These are phyloP conservation scores for Groenewaldozyma sp. DNA, from an alignment of 1,139 yeast genomes.

Conservation along the genomic window DNA sequence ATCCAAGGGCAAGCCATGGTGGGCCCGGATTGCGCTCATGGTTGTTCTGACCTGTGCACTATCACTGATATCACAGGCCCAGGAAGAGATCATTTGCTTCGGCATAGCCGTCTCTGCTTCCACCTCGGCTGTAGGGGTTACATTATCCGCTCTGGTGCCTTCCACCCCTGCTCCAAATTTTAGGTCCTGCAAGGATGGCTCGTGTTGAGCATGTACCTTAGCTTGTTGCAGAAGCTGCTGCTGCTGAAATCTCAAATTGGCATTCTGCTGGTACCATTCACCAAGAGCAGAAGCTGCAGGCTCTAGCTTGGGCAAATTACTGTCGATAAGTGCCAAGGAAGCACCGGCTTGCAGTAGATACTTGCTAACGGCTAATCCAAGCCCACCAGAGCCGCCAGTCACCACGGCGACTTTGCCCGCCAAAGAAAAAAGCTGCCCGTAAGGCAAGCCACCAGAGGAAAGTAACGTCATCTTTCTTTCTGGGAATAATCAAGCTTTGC, in stretches of 20 bases:
- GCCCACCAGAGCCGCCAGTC: constrained; percentile 81
- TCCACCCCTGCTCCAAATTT: too few relatives aligned
- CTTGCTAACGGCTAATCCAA: constrained; percentile 46
- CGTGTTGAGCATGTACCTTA: too few relatives aligned
- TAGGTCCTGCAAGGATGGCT: too few relatives aligned
- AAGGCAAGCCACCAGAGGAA: constrained; percentile 1
- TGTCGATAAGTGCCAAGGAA: constrained; percentile 59
- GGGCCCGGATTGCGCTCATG: constrained; percentile 39
- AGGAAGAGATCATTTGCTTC: constrained; percentile 40
- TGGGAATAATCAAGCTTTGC: too few relatives aligned
- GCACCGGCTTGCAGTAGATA: constrained; percentile 25
- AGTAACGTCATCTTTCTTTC: constrained; percentile 2
- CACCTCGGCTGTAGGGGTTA: not conserved
- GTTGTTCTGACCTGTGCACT: constrained; percentile 50
- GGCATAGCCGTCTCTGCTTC: constrained; percentile 2
- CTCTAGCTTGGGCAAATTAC: constrained; percentile 48
- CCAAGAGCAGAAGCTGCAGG: constrained; percentile 52
- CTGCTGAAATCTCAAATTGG: constrained; percentile 3
- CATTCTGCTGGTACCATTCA: constrained; percentile 38
- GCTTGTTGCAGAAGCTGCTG: not conserved
- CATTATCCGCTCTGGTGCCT: too few relatives aligned
- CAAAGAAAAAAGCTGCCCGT: constrained; percentile 28
- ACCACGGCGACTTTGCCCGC: constrained; percentile 65
- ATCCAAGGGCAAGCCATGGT: constrained; percentile 54
- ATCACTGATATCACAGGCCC: constrained; percentile 72